Base-by-base conservation (phyloP, 148 eudicot genomes). In the Agrostemma githago region DNA sequence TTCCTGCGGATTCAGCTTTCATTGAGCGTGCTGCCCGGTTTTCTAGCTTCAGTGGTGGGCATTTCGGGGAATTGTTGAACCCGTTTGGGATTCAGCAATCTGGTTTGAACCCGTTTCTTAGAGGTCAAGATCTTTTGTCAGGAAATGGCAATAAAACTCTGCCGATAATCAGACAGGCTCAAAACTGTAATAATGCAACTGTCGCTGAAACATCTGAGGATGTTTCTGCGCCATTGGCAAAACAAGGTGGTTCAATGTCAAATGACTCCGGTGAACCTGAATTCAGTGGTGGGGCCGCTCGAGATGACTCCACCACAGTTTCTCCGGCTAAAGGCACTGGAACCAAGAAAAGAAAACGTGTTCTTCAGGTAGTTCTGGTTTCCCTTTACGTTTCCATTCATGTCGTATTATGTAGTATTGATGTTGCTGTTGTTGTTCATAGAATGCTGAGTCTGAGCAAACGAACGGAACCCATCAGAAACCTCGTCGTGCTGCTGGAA, bases 11-110 rank as follows among this genome's bases (percentile, higher is more conserved):
- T 87, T 90, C 91, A 10, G 97, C 86, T 76, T 90, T 96, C 78
- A 90, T 96, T 56, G 96, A 96, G 67, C 85, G 97, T 42, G 99
- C 99, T 53, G 97, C 99, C 3, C 88, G 94, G 76, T 92, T 87
- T 72, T 96, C 99, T 38, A 84, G 90, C 82, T 96, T 96, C 64
- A 82, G 86, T 67, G 90, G 86, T 26, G 99, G 91, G 54, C 85
- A 84, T 77, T 83, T 89, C 61, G 78, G 86, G 63, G 90, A 90
- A 77, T 78, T 85, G 79, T 70, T 89, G 79, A 89, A 81, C 85
- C 88, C 91, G 66, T 92, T 86, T 75, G 78, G 83, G 66, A 68
- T 81, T 12, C 81, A 84, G 63, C 92, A 89, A 56, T 16, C 85
- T 39, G 37, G 34, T 26, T 26, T 62, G 46, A 81, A 71, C 74